Evolutionary conservation across 495 filamentous ascomycete genomes (phyloP).

Genomic region (Rhypophila decipiens): DNA sequence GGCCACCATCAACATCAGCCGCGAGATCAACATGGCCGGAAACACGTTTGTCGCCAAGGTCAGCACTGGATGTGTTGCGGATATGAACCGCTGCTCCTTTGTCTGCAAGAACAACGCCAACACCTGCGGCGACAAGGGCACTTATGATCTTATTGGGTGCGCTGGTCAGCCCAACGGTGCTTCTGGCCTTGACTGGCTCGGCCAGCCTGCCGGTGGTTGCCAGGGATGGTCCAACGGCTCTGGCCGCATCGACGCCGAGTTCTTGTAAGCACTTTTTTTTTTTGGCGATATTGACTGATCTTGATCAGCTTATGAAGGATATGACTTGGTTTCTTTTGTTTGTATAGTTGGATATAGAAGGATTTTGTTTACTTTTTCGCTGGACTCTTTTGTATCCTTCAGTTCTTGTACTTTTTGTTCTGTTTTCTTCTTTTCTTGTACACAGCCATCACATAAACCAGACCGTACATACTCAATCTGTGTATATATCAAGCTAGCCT

Average conservation of each 20-base stretch:
- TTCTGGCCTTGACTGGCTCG: neutral
- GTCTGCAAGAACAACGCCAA: conserved; percentile 8
- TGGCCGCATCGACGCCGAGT: conserved; percentile 3
- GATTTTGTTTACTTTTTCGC: neutral
- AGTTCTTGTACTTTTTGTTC: neutral
- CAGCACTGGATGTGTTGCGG: conserved; percentile 7
- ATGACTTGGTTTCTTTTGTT: neutral
- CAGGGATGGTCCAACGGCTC: conserved; percentile 5
- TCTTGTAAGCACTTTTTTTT: too few species aligned
- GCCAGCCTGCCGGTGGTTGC: conserved; percentile 6
- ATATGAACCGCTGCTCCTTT: conserved; percentile 12
- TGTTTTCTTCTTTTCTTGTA: neutral
- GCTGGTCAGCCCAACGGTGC: conserved; percentile 2
- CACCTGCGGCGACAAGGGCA: conserved; percentile 8
- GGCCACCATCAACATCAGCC: conserved; percentile 23
- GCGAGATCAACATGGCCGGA: conserved; percentile 27
- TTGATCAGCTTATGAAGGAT: too few species aligned
- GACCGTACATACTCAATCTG: too few species aligned
- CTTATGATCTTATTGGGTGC: conserved; percentile 16
- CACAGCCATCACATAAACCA: too few species aligned
- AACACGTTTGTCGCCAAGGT: conserved; percentile 13
- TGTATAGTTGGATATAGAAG: neutral
- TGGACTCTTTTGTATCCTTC: neutral
- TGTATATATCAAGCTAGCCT: neutral
- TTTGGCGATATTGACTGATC: too few species aligned